These are phyloP conservation scores for Pestalotiopsis sp. DNA, from an alignment of 2,329 filamentous ascomycete genomes.

Conservation along the genomic window DNA sequence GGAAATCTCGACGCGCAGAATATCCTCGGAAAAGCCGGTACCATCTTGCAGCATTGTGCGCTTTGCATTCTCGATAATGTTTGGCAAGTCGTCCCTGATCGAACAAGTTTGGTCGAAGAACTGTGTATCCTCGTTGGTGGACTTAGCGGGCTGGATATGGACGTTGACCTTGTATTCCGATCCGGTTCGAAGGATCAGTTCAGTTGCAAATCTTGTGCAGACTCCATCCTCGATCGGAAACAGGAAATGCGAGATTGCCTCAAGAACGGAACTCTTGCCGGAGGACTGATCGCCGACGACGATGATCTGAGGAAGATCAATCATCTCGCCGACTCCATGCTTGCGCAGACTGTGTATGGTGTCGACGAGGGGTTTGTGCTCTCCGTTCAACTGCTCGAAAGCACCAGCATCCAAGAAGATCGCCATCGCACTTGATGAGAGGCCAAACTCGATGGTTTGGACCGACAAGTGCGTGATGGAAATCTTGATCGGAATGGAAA, in stretches of 20 bases:
- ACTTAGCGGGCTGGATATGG: conserved; percentile 35
- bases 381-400: background rate
- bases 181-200: conserved; percentile 55
- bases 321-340: conserved; percentile 24
- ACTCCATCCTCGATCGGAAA: conserved; percentile 59
- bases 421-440: too few relatives aligned
- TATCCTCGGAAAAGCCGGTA: conserved; percentile 44
- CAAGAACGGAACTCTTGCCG: conserved; percentile 67
- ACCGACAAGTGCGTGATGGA: too few relatives aligned
- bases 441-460: too few relatives aligned
- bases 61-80: conserved; percentile 55
- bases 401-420: background rate
- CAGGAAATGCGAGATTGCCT: conserved; percentile 63
- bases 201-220: conserved; percentile 65
- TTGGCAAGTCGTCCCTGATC: conserved; percentile 41
- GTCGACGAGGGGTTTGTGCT: background rate
- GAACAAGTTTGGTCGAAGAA: conserved; percentile 38
- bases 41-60: conserved; percentile 47
- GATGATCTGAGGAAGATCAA: conserved; percentile 56
- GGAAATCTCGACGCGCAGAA: conserved; percentile 48
- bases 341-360: conserved; percentile 2
- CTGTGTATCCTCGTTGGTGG: conserved; percentile 21
- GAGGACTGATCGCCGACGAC: conserved; percentile 63
- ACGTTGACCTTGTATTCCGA: conserved; percentile 39
- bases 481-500: too few relatives aligned